Percentiles rank a stretch among this genome's conserved stretches.
Evolutionary conservation across 768 basidiomycete species (phyloP).

Genomic region (Boletus vinaceobasis): DNA sequence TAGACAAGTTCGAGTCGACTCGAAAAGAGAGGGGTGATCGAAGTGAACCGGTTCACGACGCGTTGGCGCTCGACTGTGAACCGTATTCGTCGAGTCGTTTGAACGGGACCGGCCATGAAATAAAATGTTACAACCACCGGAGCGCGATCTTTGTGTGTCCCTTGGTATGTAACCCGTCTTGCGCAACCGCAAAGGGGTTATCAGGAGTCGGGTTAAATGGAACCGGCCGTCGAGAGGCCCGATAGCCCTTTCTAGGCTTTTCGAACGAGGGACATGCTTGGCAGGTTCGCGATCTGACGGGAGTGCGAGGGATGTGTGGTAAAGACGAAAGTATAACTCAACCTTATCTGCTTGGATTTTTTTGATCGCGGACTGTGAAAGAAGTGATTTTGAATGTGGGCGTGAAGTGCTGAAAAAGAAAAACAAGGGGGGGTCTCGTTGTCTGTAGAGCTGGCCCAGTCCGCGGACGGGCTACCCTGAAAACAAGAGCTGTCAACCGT

Average conservation of each 20-base stretch:
- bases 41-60: not conserved
- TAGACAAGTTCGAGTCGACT: not conserved
- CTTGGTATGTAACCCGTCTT: not conserved
- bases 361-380: conserved; percentile 9
- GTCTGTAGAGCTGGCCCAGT: not conserved
- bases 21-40: not conserved
- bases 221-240: not conserved
- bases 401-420: not conserved
- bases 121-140: not conserved
- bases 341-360: not conserved
- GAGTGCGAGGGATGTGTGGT: not conserved
- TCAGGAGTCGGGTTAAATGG: not conserved
- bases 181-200: not conserved
- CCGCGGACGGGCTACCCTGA: conserved; percentile 7
- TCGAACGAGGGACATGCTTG: not conserved
- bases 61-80: not conserved
- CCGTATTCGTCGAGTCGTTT: not conserved
- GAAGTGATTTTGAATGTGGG: not conserved
- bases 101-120: not conserved
- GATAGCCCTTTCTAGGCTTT: not conserved
- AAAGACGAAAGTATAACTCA: not conserved
- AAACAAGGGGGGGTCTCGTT: not conserved
- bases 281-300: not conserved
- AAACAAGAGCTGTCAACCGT: not conserved
- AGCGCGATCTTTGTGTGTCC: not conserved